phyloP scores from a whole-genome alignment of 495 filamentous ascomycete genomes.

The Achaetomiella virescens region DNA sequence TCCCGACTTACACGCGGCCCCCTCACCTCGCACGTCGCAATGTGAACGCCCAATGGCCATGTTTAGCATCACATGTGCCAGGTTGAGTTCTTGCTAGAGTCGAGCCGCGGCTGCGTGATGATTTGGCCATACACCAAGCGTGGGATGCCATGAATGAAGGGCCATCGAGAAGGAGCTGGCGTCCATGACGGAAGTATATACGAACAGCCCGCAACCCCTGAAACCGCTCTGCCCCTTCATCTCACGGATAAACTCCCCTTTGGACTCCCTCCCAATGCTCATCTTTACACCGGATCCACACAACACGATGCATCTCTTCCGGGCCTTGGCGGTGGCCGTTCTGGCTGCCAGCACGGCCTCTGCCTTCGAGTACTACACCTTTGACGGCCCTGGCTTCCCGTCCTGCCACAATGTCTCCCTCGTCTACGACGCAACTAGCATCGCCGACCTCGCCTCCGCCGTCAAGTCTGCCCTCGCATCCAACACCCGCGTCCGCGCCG shows the following conservation, averaged over 20 bases:
- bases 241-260: too few relatives aligned
- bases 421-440: constrained; percentile 37
- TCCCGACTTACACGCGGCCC: neutral
- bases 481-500: constrained; percentile 36
- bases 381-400: constrained; percentile 43
- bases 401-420: constrained; percentile 39
- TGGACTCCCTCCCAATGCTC: too few relatives aligned
- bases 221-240: too few relatives aligned
- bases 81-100: neutral
- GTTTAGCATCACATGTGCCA: constrained; percentile 3
- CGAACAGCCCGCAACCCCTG: too few relatives aligned
- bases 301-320: neutral
- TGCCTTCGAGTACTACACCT: constrained; percentile 41
- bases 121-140: neutral
- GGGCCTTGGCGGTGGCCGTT: constrained; percentile 4
- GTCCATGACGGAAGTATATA: neutral
- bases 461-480: constrained; percentile 33
- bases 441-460: constrained; percentile 37
- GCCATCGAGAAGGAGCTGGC: too few relatives aligned
- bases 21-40: neutral
- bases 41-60: neutral
- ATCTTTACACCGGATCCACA: too few relatives aligned
- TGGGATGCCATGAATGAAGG: too few relatives aligned
- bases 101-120: neutral
- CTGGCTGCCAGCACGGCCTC: constrained; percentile 14